Evolutionary conservation across 805 yeast species (phyloP).

Genomic region (Lipomyces anomalus): DNA sequence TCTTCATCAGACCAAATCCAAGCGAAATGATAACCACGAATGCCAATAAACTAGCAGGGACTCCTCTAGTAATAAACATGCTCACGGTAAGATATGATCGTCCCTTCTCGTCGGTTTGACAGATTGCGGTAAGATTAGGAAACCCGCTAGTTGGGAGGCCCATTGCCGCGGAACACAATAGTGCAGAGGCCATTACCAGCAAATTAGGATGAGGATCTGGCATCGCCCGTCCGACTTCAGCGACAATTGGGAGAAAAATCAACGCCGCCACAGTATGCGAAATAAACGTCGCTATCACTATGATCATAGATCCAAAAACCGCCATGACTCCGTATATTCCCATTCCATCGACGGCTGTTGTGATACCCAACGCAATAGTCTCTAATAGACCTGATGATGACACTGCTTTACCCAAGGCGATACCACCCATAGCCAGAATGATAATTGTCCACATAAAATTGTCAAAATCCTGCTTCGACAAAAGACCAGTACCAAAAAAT

Average conservation of each 20-base stretch:
- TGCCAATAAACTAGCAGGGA: constrained; percentile 75
- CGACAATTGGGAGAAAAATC: constrained; percentile 83
- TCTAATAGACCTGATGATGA: constrained; percentile 80
- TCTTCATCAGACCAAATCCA: constrained; percentile 68
- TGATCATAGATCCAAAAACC: constrained; percentile 74
- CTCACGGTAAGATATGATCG: constrained; percentile 81
- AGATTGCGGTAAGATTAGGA: constrained; percentile 95
- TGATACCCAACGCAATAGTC: constrained; percentile 69
- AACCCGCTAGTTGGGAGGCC: constrained; percentile 96
- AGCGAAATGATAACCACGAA: constrained; percentile 68
- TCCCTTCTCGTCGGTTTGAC: constrained; percentile 89
- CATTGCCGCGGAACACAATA: constrained; percentile 91
- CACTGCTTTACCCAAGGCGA: constrained; percentile 92
- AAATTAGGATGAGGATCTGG: constrained; percentile 72
- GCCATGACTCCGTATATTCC: constrained; percentile 68
- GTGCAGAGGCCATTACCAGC: constrained; percentile 57
- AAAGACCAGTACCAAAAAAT: constrained; percentile 86
- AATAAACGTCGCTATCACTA: constrained; percentile 87
- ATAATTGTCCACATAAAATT: constrained; percentile 97
- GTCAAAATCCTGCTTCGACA: constrained; percentile 86
- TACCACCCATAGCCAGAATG: constrained; percentile 95
- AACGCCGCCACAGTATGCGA: constrained; percentile 97
- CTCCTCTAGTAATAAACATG: constrained; percentile 84
- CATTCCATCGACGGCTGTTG: constrained; percentile 56
- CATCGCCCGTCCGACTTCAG: constrained; percentile 71